Evolutionary conservation across 805 yeast genomes (phyloP).

Genomic region (Suhomyces emberorum): DNA sequence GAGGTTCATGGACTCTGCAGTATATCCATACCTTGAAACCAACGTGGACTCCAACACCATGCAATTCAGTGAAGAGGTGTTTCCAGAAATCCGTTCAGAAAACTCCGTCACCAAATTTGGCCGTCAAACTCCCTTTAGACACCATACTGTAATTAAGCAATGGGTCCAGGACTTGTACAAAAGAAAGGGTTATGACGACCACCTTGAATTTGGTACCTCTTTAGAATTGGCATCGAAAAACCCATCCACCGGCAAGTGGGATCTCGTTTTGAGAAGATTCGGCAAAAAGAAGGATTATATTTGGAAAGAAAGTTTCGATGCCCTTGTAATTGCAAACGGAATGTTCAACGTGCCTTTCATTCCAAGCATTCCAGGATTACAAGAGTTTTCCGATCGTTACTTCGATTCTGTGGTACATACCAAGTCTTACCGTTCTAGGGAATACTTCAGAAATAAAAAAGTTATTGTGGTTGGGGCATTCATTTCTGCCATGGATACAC

Average conservation of each 20-base stretch:
- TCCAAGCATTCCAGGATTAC: constrained; percentile 18
- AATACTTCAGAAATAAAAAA: constrained; percentile 14
- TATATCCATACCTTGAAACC: constrained; percentile 20
- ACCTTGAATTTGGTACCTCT: constrained; percentile 19
- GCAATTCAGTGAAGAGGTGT: constrained; percentile 21
- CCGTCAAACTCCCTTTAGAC: constrained; percentile 18
- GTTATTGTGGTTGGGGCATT: constrained; percentile 20
- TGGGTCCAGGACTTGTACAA: constrained; percentile 20
- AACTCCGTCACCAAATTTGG: constrained; percentile 16
- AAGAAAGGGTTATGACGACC: constrained; percentile 18
- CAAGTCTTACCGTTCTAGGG: constrained; percentile 16
- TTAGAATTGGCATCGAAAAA: constrained; percentile 26
- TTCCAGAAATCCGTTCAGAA: constrained; percentile 13
- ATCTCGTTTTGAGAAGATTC: constrained; percentile 12
- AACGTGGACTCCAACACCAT: constrained; percentile 21
- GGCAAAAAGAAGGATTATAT: constrained; percentile 14
- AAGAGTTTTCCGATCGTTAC: constrained; percentile 11
- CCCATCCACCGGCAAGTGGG: constrained; percentile 14
- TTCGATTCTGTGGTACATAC: constrained; percentile 16
- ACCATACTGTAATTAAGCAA: constrained; percentile 13
- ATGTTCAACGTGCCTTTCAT: constrained; percentile 21
- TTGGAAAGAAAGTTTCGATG: constrained; percentile 18
- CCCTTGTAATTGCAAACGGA: constrained; percentile 19
- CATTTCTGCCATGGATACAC: constrained; percentile 14
- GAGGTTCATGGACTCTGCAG: constrained; percentile 24